phyloP scores from a whole-genome alignment of 2,329 filamentous ascomycete genomes.

The Fusarium protoensiforme region DNA sequence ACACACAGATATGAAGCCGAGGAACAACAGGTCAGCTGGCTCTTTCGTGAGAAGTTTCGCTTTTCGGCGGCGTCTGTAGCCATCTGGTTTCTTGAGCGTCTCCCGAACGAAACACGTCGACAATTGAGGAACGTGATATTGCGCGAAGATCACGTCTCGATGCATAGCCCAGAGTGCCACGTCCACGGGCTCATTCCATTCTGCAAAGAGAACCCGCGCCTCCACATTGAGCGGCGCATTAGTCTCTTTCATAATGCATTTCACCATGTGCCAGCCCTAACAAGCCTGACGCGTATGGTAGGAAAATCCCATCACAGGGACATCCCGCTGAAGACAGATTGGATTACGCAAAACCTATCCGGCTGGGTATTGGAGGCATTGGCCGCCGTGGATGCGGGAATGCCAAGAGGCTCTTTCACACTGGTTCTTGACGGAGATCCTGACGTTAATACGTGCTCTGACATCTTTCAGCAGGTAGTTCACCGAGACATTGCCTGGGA shows the following conservation, averaged over 20 bases:
- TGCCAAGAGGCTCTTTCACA: neutral
- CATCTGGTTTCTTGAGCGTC: neutral
- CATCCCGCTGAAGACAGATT: neutral
- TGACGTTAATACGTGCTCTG: neutral
- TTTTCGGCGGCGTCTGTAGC: neutral
- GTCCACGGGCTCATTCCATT: constrained; percentile 3
- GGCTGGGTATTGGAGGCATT: neutral
- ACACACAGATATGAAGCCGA: neutral
- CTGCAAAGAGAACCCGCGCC: neutral
- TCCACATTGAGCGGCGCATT: neutral
- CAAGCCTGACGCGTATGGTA: neutral
- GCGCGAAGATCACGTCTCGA: neutral
- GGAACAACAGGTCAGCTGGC: neutral
- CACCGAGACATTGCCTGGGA: neutral
- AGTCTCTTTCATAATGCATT: neutral
- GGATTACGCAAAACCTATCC: neutral
- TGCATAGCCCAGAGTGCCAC: neutral
- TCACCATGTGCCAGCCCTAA: neutral
- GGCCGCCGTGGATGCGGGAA: neutral
- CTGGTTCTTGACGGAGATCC: neutral
- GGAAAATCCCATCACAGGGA: neutral
- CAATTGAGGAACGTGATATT: neutral
- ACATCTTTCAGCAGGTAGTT: neutral
- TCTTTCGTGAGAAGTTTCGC: neutral
- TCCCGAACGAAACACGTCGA: neutral